A percentile compares a stretch with the other conserved stretches of the same genome.
These are phyloP conservation scores for Trichocladium uniseriatum DNA, from an alignment of 495 filamentous ascomycete genomes.

Conservation along the genomic window DNA sequence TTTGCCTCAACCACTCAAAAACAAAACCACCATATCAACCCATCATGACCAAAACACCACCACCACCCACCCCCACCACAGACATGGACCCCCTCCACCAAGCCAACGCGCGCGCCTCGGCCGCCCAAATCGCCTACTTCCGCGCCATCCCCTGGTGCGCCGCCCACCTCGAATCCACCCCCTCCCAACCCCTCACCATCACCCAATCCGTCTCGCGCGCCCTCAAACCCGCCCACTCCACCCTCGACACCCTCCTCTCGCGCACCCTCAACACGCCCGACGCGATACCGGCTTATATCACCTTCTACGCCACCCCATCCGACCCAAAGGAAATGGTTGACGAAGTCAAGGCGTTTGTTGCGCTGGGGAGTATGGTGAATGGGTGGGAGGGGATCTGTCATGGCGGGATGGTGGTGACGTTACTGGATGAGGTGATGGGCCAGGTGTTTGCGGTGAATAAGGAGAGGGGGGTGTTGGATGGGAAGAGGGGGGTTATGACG, in stretches of 20 bases:
- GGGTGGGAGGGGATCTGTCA: slow-evolving; percentile 50
- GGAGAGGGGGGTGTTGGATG: slow-evolving; percentile 16
- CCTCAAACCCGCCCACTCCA: slow-evolving; percentile 25
- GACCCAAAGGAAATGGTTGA: no score
- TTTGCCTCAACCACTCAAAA: no score
- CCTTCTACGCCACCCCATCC: no score
- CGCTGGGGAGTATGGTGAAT: slow-evolving; percentile 47
- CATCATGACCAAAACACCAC: background rate
- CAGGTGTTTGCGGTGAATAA: slow-evolving; percentile 41
- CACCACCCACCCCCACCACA: background rate
- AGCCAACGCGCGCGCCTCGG: slow-evolving; percentile 2
- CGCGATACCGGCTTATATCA: slow-evolving; percentile 43
- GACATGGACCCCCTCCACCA: background rate
- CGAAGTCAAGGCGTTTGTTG: slow-evolving; percentile 39
- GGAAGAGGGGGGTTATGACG: slow-evolving; percentile 34
- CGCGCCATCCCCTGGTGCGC: slow-evolving; percentile 49
- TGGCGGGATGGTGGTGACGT: slow-evolving; percentile 50
- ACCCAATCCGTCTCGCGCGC: slow-evolving; percentile 30
- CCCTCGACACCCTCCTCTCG: slow-evolving; percentile 48
- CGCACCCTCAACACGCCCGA: slow-evolving; percentile 43
- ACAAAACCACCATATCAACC: no score
- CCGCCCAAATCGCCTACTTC: slow-evolving; percentile 38
- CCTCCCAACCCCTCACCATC: slow-evolving; percentile 23
- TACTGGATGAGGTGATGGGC: slow-evolving; percentile 49
- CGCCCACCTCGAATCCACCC: slow-evolving; percentile 31